phyloP scores from a whole-genome alignment of 83 land plant species.

The Isoetes engelmannii region DNA sequence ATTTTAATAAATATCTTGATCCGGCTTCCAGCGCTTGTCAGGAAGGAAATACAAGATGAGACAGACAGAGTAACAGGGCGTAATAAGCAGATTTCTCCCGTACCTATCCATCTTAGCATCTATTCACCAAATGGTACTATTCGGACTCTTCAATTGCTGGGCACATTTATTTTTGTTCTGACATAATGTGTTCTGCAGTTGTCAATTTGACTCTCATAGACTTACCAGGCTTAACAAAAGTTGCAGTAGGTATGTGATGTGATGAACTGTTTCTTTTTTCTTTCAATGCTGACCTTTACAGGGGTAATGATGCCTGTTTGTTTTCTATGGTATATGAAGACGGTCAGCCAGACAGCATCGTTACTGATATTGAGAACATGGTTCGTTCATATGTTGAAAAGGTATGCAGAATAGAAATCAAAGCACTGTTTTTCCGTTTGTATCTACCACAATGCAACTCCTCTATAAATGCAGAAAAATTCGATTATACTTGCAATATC shows the following conservation, averaged over 20 bases:
- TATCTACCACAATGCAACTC: constrained; percentile 1
- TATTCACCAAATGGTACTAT: constrained; percentile 50
- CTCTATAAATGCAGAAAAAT: constrained; percentile 43
- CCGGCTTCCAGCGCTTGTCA: constrained; percentile 36
- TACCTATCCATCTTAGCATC: constrained; percentile 27
- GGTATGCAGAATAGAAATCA: constrained; percentile 34
- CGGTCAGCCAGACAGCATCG: constrained; percentile 94
- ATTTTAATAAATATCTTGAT: not conserved
- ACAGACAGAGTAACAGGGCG: constrained; percentile 56
- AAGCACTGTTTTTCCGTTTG: not conserved
- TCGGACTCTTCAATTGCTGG: not conserved
- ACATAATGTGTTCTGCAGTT: constrained; percentile 42
- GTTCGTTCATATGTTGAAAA: constrained; percentile 89
- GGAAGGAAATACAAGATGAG: constrained; percentile 53
- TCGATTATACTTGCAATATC: constrained; percentile 69
- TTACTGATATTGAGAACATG: constrained; percentile 87
- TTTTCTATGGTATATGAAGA: constrained; percentile 39
- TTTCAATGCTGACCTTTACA: not conserved
- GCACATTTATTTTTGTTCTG: too few species aligned
- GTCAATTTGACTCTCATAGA: constrained; percentile 87
- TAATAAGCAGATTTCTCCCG: constrained; percentile 40
- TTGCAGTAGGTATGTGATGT: constrained; percentile 63
- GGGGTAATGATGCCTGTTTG: too few species aligned
- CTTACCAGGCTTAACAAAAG: constrained; percentile 87
- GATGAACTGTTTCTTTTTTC: not conserved